Percentiles rank a stretch among this genome's conserved stretches.
Conservation (phyloP, 2,329 filamentous ascomycete genomes). For the Hymenoscyphus albidus region DNA sequence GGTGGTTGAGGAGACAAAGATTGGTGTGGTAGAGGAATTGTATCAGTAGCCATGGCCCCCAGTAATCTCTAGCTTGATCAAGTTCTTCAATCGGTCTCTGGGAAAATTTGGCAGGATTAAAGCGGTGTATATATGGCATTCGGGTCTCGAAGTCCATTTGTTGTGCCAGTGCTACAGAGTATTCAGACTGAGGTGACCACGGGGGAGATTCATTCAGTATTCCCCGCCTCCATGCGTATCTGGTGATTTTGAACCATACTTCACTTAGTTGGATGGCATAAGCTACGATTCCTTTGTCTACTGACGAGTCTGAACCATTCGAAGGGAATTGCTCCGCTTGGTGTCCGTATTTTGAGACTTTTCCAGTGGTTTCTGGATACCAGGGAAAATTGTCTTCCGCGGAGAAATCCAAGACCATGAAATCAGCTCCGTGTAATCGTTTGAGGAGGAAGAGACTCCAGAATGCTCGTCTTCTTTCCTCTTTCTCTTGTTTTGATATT, state of each 20-base stretch:
- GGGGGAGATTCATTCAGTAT: constrained; percentile 42
- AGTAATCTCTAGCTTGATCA: constrained; percentile 45
- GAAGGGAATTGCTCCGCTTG: constrained; percentile 10
- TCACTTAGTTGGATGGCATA: constrained; percentile 45
- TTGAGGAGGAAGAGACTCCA: constrained; percentile 36
- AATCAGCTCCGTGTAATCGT: constrained; percentile 36
- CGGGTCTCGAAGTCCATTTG: constrained; percentile 51
- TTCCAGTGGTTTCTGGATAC: constrained; percentile 39
- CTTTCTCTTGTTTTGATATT: constrained; percentile 22
- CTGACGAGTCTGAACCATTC: constrained; percentile 27
- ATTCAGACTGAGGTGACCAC: constrained; percentile 50
- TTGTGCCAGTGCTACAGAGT: constrained; percentile 45
- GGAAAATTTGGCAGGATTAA: constrained; percentile 45
- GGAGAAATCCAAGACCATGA: constrained; percentile 39
- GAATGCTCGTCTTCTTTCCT: constrained; percentile 35
- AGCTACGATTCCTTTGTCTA: constrained; percentile 40
- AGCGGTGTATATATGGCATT: constrained; percentile 48
- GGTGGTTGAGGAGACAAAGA: constrained; percentile 51
- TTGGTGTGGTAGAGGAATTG: constrained; percentile 52
- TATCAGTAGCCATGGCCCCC: constrained; percentile 50
- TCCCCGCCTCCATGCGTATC: constrained; percentile 45
- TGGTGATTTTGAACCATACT: constrained; percentile 45
- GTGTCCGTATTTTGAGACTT: constrained; percentile 15
- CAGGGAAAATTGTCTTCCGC: constrained; percentile 37
- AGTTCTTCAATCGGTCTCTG: constrained; percentile 41